phyloP scores from a whole-genome alignment of 768 basidiomycete species.

The Amanita brunnescens region DNA sequence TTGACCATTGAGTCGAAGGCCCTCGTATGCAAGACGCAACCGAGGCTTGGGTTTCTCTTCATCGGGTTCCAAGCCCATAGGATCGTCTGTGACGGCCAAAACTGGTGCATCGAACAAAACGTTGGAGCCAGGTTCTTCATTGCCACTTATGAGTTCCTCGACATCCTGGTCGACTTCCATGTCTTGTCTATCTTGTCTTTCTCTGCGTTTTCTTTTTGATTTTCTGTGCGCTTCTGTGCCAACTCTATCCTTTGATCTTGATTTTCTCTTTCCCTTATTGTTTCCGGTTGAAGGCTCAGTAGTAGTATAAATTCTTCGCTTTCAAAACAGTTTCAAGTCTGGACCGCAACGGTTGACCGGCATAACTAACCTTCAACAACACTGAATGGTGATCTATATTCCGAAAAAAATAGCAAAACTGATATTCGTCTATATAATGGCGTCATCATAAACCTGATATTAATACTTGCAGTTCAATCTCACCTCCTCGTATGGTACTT shows the following conservation, averaged over 20 bases:
- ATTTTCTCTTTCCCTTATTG: conserved; percentile 2
- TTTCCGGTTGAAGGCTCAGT: not conserved
- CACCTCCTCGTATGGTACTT: conserved; percentile 83
- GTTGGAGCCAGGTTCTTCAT: not conserved
- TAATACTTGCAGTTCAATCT: conserved; percentile 12
- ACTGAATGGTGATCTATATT: conserved; percentile 77
- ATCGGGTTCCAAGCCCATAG: conserved; percentile 24
- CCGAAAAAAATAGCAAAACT: conserved; percentile 86
- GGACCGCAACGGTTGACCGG: not conserved
- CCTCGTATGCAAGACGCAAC: conserved; percentile 57
- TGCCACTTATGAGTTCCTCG: not conserved
- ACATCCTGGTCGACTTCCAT: conserved; percentile 3
- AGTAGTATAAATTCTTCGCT: not conserved
- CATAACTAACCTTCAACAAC: conserved; percentile 62
- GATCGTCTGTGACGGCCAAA: not conserved
- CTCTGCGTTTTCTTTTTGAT: conserved; percentile 1
- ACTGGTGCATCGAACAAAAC: not conserved
- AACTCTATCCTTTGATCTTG: not conserved
- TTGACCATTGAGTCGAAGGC: conserved; percentile 61
- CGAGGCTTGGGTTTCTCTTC: conserved; percentile 64
- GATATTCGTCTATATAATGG: conserved; percentile 61
- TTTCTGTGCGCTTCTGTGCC: not conserved
- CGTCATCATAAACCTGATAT: conserved; percentile 1
- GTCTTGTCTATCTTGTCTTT: not conserved
- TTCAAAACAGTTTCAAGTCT: not conserved